Percentiles rank a stretch among this genome's conserved stretches.
Conservation (phyloP, 2,329 filamentous ascomycete species). For the Dactylellina parvicollis region DNA sequence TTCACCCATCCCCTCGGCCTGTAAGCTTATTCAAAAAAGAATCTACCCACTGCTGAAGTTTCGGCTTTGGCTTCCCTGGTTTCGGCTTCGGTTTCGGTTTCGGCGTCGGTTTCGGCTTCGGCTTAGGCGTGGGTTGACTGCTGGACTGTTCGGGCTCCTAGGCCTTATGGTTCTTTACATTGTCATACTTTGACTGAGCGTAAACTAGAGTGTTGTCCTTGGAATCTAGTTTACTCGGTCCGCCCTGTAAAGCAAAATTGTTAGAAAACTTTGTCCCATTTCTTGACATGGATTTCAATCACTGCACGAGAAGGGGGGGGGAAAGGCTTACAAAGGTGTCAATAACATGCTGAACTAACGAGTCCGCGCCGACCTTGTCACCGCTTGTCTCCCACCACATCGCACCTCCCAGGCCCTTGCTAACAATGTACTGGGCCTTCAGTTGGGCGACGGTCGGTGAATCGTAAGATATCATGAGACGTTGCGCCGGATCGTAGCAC, state of each 20-base stretch:
- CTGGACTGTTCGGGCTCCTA: not conserved
- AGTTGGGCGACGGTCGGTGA: slow-evolving; percentile 72
- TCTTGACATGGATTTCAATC: not conserved
- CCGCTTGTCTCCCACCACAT: slow-evolving; percentile 98
- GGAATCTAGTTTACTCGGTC: slow-evolving; percentile 7
- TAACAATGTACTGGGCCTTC: slow-evolving; percentile 78
- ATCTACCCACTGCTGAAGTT: not conserved
- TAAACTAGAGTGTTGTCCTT: slow-evolving; percentile 25
- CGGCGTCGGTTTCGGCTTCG: not conserved
- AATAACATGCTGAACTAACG: slow-evolving; percentile 35
- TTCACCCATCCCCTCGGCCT: no score
- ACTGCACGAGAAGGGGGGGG: not conserved
- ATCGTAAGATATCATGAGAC: slow-evolving; percentile 81
- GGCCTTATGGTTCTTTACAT: slow-evolving; percentile 7
- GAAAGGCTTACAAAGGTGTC: slow-evolving; percentile 27
- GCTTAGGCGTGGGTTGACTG: not conserved
- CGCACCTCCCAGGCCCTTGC: slow-evolving; percentile 77
- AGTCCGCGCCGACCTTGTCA: slow-evolving; percentile 67
- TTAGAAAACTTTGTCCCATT: not conserved
- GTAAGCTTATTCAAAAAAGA: not conserved
- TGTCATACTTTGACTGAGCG: slow-evolving; percentile 40
- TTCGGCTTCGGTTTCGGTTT: no score
- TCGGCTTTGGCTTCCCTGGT: not conserved
- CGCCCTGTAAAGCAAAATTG: slow-evolving; percentile 22
- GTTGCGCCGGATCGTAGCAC: slow-evolving; percentile 73